Base-by-base conservation (phyloP, 2,329 filamentous ascomycete species). In the Ceratocystiopsis brevicomis region DNA sequence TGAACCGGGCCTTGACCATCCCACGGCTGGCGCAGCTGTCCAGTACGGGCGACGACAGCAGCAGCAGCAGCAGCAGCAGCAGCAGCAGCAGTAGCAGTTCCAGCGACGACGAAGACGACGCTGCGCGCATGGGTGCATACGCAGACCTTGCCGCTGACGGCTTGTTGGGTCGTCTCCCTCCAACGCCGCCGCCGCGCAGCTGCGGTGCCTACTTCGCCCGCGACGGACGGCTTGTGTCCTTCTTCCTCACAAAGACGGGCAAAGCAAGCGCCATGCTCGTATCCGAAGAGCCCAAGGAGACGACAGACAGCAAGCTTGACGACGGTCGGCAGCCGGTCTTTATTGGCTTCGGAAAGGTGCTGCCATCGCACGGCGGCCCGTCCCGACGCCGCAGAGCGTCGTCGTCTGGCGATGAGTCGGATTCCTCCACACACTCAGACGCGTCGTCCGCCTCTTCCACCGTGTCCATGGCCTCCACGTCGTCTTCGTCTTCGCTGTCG, bases 201-300 rank as follows among this genome's bases (percentile, higher is more conserved):
- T 78, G 75, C 48, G 75, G 75, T 37, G 73, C 69, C 37, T 62
- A 69, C 6, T 79, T 78, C 50, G 71, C 73, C 10, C 68, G 69
- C 35, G 73, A 75, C 51, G 78, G 77, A 9, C 68, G 68, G 37
- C 60, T 81, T 1, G 66, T 76, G 6, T 79, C 75, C 53, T 81
- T 81, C 57, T 81, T 81, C 51, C 76, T 76, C 2, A 75, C 75
- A 1, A 79, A 77, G 49, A 75, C 80, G 51, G 69, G 74, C 53
- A 75, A 69, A 49, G 67, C 68, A 15, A 66, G 61, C 34, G 66
- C 62, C 3, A 42, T 46, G 38, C 42, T 70, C 6, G 63, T 73
- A 39, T 66, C 67, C 15, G 63, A 63, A 2, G 59, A 64, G 1
- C 58, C 61, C 21, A 62, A 70, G 41, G 51, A 65, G 3, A 46